Evolutionary conservation across 352 stramenopile genomes (phyloP), one percentile per base, ranked within the genome.

Genomic region (Phytophthora melonis): DNA sequence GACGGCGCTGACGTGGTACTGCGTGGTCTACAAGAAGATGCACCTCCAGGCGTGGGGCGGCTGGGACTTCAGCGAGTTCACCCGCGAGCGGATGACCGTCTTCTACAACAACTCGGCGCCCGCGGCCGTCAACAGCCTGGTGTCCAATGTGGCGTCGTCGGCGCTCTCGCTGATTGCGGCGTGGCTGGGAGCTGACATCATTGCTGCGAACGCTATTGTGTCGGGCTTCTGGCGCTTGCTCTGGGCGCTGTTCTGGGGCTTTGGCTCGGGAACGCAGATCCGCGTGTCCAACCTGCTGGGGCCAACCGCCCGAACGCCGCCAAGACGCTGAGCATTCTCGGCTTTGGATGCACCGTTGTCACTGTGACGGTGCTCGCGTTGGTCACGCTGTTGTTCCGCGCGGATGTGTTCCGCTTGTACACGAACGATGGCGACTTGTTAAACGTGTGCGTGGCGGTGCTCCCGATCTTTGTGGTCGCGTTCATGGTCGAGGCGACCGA

Each of bases 401-500:
- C 66, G 5, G 71, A 72, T 59, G 71, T 78, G 13, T 78, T 78
- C 55, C 61, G 71, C 13, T 30, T 78, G 59, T 74, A 78, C 71
- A 68, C 71, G 8, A 70, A 74, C 60, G 66, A 78, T n/a, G 13
- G 27, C 23, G 66, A 78, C 56, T 70, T 78, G 71, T 39, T 78
- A 41, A 65, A 47, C 36, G 52, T 75, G 7, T 78, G 71, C 23
- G 61, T 25, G 5, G 55, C 71, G 4, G 71, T 75, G 41, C 43
- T 78, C n/a, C 71, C 71, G 10, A 65, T 78, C 39, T 78, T 78
- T 32, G 41, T 78, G 14, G 54, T 78, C 21, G 71, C 66, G 19
- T 78, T 75, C 66, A 75, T 78, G 71, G 57, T 78, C 23, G 71
- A 78, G 34, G 71, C 71, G 13, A 75, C 36, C n/a, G 71, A 78